Evolutionary conservation across 257 asterid genomes (phyloP).

Genomic region (Pogostemon cablin): DNA sequence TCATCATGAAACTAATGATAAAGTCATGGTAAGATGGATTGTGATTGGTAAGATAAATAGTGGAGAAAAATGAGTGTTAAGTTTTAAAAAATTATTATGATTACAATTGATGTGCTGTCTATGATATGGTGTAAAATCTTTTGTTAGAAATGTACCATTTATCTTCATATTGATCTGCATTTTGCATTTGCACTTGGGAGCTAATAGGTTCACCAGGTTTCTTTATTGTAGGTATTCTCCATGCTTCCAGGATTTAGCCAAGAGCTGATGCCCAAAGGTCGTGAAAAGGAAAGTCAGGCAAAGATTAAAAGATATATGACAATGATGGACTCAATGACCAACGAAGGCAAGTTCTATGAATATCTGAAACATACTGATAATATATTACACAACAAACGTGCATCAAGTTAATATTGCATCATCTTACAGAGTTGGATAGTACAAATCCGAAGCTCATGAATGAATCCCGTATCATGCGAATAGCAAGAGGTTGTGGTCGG

Average conservation of each 20-base stretch:
- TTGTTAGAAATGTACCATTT: too few relatives aligned
- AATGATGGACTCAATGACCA: conserved; percentile 99
- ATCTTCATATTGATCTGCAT: conserved; percentile 5
- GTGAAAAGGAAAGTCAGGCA: conserved; percentile 89
- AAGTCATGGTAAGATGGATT: too few relatives aligned
- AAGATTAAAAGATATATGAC: conserved; percentile 93
- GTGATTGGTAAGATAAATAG: too few relatives aligned
- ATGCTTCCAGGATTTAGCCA: conserved; percentile 96
- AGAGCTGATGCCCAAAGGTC: conserved; percentile 95
- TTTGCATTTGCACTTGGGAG: background rate
- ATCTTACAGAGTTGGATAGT: conserved; percentile 79
- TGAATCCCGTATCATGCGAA: conserved; percentile 79
- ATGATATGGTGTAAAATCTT: too few relatives aligned
- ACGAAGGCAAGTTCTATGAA: conserved; percentile 62
- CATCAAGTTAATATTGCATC: background rate
- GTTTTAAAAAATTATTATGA: too few relatives aligned
- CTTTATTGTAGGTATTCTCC: conserved; percentile 69
- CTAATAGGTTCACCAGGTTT: background rate
- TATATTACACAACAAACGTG: background rate
- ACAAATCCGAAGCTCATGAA: conserved; percentile 83
- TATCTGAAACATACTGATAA: background rate
- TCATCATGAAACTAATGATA: too few relatives aligned
- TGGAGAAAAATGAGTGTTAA: too few relatives aligned
- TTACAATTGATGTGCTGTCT: too few relatives aligned
- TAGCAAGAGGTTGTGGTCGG: conserved; percentile 92